Base-by-base conservation (phyloP, 2,329 filamentous ascomycete species). In the Microcyclospora pomicola region DNA sequence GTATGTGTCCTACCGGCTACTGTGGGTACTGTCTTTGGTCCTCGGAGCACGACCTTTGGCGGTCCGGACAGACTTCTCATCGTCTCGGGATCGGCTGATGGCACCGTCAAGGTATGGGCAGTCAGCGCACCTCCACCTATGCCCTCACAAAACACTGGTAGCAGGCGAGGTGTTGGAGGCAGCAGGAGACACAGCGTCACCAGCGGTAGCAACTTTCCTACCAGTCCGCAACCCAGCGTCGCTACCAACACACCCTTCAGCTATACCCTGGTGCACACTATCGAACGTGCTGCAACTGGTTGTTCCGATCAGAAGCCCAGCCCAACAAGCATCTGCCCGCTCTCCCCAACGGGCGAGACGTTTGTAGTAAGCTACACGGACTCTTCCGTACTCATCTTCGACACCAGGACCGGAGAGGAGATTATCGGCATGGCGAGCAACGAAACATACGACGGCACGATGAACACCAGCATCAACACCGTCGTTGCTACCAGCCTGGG, bases 291-390 rank as follows among this genome's bases (percentile, higher is more conserved):
- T 2, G 6, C 30, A 9, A 77, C 82, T 35, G 49, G 72, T 12
- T 35, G 29, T 27, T 35, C 38, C 10, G 47, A 43, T 31, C 15
- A 36, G 5, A 49, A 46, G 15, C 75, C 81, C 4, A 87, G 82
- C 32, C 88, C 91, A 5, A 96, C 91, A 0, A 91, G 82, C 54
- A 96, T 98, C 52, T 81, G 82, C n/a, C 80, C 88, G 0, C 68
- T 96, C n/a, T 83, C 83, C 33, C 66, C 75, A 12, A 76, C 74
- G 2, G 88, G 91, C 2, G 82, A 92, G 52, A 81, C 79, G 5
- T 96, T 98, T 59, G 85, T 95, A 1, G 91, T 95, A 2, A 84
- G 84, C 14, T 98, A 92, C 59, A 76, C 82, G 1, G 87, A 98
- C 59, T 85, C 88, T 2, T 79, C 84, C 2, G 83, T 95, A 37